A percentile compares a stretch with the other conserved stretches of the same genome.
Evolutionary conservation across 306 rosid genomes (phyloP).

Genomic region (Hippophae gyantsensis): DNA sequence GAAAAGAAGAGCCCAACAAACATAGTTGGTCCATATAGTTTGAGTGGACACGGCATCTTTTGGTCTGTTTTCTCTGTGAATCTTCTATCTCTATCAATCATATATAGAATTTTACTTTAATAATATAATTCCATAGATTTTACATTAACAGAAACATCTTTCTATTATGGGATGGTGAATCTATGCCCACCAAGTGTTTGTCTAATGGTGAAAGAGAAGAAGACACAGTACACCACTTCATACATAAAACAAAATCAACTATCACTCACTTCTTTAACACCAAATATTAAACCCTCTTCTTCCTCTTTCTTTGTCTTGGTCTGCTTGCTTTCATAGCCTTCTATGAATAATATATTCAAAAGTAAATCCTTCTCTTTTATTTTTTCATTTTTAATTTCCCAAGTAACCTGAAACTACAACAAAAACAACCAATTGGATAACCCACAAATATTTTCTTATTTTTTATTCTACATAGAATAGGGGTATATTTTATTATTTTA

Average conservation of each 20-base stretch:
- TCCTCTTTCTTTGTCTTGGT: conserved; percentile 18
- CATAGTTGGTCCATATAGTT: neutral
- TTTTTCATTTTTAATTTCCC: conserved; percentile 9
- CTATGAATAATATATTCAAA: conserved; percentile 24
- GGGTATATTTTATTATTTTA: neutral
- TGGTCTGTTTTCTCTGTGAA: no score
- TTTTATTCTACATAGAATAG: neutral
- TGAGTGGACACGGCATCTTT: neutral
- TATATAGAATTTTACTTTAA: neutral
- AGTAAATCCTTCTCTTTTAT: conserved; percentile 14
- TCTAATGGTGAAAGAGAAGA: conserved; percentile 17
- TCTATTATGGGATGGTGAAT: conserved; percentile 20
- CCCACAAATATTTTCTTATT: neutral
- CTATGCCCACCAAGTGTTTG: conserved; percentile 47
- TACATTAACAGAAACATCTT: neutral
- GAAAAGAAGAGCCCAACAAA: neutral
- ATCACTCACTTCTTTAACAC: conserved; percentile 2
- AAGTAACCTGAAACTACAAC: conserved; percentile 15
- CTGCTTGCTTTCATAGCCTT: conserved; percentile 11
- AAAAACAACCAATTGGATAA: neutral
- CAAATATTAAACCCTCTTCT: neutral
- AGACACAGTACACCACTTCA: conserved; percentile 18
- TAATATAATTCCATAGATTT: neutral
- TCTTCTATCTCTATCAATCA: neutral
- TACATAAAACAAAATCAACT: neutral